Percentiles rank a stretch among this genome's conserved stretches.
Conservation (phyloP, 306 rosid species). For the Sesbania bispinosa region DNA sequence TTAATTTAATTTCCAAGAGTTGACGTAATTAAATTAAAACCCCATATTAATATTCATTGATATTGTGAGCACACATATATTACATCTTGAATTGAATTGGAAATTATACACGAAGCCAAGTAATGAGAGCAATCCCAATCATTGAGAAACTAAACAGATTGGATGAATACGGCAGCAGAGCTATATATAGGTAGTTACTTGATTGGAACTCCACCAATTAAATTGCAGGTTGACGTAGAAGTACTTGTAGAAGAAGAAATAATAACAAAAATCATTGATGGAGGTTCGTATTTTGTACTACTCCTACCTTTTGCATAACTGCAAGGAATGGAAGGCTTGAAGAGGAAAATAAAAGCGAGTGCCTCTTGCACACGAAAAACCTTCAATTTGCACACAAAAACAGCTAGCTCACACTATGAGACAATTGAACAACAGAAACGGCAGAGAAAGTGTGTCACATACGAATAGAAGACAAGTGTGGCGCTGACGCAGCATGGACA, state of each 20-base stretch:
- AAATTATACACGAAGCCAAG: conserved; percentile 9
- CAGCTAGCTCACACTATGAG: conserved; percentile 26
- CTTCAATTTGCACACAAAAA: conserved; percentile 13
- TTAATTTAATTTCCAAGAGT: no score
- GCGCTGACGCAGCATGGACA: neutral
- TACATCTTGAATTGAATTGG: no score
- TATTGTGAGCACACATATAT: no score
- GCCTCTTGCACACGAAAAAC: conserved; percentile 29
- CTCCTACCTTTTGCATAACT: conserved; percentile 26
- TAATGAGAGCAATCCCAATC: conserved; percentile 22
- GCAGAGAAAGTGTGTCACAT: conserved; percentile 20
- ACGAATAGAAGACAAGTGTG: neutral
- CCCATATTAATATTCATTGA: no score
- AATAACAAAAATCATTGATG: conserved; percentile 9
- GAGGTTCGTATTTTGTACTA: conserved; percentile 15
- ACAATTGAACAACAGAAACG: conserved; percentile 5
- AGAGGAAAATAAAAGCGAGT: neutral
- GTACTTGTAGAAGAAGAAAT: conserved; percentile 4
- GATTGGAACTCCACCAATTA: no score
- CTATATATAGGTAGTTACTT: neutral
- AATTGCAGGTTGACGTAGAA: neutral
- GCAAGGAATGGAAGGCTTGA: neutral
- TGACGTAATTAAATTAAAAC: no score
- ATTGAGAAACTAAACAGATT: conserved; percentile 32
- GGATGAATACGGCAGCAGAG: neutral